A percentile compares a stretch with the other conserved stretches of the same genome.
Conservation (phyloP, 2,329 filamentous ascomycete species). For the Nemania sp. region DNA sequence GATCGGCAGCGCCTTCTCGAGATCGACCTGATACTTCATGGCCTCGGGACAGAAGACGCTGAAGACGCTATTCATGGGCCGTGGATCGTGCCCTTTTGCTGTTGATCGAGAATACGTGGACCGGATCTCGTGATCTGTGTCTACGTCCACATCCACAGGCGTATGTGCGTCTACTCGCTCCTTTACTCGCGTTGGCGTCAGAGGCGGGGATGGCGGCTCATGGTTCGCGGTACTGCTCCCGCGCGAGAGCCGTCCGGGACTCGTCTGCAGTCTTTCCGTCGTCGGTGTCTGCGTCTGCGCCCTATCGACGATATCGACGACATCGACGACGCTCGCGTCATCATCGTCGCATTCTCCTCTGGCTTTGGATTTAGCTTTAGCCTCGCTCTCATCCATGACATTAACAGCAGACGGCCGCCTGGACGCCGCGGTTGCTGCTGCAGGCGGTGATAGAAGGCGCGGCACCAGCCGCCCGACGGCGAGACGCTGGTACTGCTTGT, state of each 20-base stretch:
- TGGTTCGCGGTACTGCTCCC: slow-evolving; percentile 22
- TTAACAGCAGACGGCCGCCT: neutral
- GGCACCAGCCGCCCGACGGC: slow-evolving; percentile 39
- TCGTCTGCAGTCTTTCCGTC: neutral
- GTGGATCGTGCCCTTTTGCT: neutral
- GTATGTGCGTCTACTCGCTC: no score
- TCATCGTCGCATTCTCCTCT: neutral
- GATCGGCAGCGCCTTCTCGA: slow-evolving; percentile 36
- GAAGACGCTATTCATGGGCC: slow-evolving; percentile 44
- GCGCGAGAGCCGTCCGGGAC: neutral
- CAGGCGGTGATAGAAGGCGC: slow-evolving; percentile 20
- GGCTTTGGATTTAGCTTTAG: no score
- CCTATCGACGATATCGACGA: neutral
- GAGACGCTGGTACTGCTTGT: slow-evolving; percentile 43
- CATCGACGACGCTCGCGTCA: no score
- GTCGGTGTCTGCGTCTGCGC: neutral
- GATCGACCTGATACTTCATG: slow-evolving; percentile 45
- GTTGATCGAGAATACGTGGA: slow-evolving; percentile 25
- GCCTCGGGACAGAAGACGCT: slow-evolving; percentile 47
- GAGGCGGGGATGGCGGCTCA: slow-evolving; percentile 41
- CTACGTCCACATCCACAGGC: no score
- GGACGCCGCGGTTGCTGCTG: no score
- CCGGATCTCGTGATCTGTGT: slow-evolving; percentile 25
- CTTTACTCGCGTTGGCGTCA: slow-evolving; percentile 33
- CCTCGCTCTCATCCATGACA: no score